Base-by-base conservation (phyloP, 2,329 filamentous ascomycete species). In the Emydomyces testavorans region DNA sequence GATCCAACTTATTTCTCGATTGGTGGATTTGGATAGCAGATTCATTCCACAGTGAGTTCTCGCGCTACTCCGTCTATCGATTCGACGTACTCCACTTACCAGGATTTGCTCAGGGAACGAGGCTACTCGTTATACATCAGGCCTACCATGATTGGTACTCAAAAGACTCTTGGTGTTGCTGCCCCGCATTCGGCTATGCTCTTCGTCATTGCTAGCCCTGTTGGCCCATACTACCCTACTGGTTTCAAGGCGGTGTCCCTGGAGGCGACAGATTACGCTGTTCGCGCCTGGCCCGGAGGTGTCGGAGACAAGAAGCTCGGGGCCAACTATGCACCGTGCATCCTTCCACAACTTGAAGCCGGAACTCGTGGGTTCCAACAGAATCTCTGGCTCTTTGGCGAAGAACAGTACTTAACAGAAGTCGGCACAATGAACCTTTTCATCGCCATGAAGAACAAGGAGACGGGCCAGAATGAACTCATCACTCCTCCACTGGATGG, bases 341-440 rank as follows among this genome's bases (percentile, higher is more conserved):
- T 98, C 60, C 74, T 96, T n/a, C 92, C 92, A 15, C 92, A 98
- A 71, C 78, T 92, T 60, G 79, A 94, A 69, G 92, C 92, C 35
- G 87, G 88, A 38, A 84, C 81, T 66, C 80, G 88, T 49, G 92
- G 92, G 18, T 94, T 89, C 76, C 90, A 96, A 71, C 92, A 98
- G 73, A 98, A 96, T 69, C 76, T 98, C 46, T 98, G 92, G 92
- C 73, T 98, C 26, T 98, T 96, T 63, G 89, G 89, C 36, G 82
- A 93, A 62, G 87, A 96, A 67, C 87, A 96, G 66, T 94, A 83
- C 61, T 82, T 96, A 50, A 98, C 92, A 39, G 92, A 98, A 69
- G 92, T 95, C 49, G 92, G 92, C 60, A 96, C 92, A 50, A 98
- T 98, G 92, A 98, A 98, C 71, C 80, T 98, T 65, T 98, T 96